Percentiles rank a stretch among this genome's conserved stretches.
Conservation (phyloP, 768 basidiomycete species). For the Gloeopeniophorella convolvens region DNA sequence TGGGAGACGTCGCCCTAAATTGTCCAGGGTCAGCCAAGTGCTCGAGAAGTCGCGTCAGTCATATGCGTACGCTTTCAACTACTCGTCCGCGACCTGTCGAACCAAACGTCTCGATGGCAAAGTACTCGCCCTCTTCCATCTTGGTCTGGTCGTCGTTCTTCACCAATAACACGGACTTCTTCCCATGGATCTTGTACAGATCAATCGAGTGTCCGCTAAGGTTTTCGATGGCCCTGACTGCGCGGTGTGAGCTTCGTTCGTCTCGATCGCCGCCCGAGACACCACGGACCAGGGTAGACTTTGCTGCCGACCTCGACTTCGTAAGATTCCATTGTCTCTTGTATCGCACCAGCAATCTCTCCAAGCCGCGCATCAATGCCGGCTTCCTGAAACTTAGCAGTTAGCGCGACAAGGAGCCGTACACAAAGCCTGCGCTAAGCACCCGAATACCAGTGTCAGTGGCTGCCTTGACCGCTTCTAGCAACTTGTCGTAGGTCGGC, state of each 20-base stretch:
- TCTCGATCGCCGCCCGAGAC: not conserved
- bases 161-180: constrained; percentile 86
- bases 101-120: constrained; percentile 98
- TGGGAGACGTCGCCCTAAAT: constrained; percentile 87
- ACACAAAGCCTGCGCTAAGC: not conserved
- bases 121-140: constrained; percentile 99
- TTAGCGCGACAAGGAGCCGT: constrained; percentile 1
- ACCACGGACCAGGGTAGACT: constrained; percentile 59
- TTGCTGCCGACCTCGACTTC: constrained; percentile 92
- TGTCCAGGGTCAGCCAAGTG: not conserved
- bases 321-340: constrained; percentile 99
- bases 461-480: constrained; percentile 90
- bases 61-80: constrained; percentile 56
- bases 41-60: constrained; percentile 15
- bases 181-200: constrained; percentile 87
- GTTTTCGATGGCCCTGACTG: constrained; percentile 91
- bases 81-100: constrained; percentile 91
- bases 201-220: constrained; percentile 93
- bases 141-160: constrained; percentile 86
- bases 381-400: constrained; percentile 57
- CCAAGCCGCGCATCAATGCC: constrained; percentile 94
- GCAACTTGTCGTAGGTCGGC: constrained; percentile 79
- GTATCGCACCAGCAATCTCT: constrained; percentile 85
- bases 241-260: constrained; percentile 16
- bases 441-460: constrained; percentile 90